Base-by-base conservation (phyloP, 306 rosid genomes). In the Vigna trinervia region DNA sequence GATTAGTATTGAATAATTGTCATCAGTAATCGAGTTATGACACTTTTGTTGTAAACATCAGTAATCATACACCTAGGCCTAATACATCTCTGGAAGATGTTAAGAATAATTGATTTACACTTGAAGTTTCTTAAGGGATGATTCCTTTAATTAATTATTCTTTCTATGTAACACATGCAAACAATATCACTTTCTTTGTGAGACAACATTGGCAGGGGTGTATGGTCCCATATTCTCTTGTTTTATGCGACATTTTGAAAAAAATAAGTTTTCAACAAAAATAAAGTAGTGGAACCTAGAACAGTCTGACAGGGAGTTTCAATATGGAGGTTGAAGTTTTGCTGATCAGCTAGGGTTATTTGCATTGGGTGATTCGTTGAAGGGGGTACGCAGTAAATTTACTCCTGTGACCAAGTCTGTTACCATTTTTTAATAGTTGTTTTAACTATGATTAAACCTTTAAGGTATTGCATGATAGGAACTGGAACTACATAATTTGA, bases 1-100 rank as follows among this genome's bases (percentile, higher is more conserved):
- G 28, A 63, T 54, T 54, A 30, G 14, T 54, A 70, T 54, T 77
- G 82, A 56, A 64, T 65, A 52, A 56, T 45, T 66, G 47, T 77
- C 12, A 39, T 13, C 13, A 47, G 48, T 26, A 62, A 46, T 77
- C 43, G 28, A 71, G 71, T 71, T 45, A 19, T 19, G 15, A 17
- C 45, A 28, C 63, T 71, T 26, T 12, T 45, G 11, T 2, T 45
- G 5, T 12, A 45, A 45, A 45, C 14, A 11, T 43, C 48, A 43
- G 13, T 9, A 10, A 3, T 43, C 48, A 43, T 43, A 17, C 8
- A 12, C 64, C 19, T 12, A 13, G 14, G 41, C 15, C 61, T 15
- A 32, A 51, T n/a, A n/a, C 32, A 43, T 11, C 30, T 70, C 17
- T 51, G 32, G 12, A 50, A 8, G 51, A 69, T 30, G 26, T 69